Percentiles rank a stretch among this genome's conserved stretches.
Evolutionary conservation across 2,329 filamentous ascomycete species (phyloP).

Genomic region (Coniosporium tulheliwenetii): DNA sequence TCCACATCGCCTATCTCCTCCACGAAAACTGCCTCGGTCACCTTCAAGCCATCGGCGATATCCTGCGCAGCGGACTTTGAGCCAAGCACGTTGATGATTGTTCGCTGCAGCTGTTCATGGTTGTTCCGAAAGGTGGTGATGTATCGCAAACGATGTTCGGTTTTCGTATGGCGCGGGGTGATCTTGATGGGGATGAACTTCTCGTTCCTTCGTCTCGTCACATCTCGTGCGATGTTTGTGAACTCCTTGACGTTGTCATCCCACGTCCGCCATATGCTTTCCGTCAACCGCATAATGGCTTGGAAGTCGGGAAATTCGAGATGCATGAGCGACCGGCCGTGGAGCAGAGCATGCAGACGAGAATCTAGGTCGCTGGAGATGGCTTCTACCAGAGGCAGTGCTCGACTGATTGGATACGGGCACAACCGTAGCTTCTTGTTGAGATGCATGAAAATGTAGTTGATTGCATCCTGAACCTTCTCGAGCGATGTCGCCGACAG

Average conservation of each 20-base stretch:
- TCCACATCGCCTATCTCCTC: slow-evolving; percentile 94
- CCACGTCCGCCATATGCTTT: slow-evolving; percentile 81
- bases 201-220: slow-evolving; percentile 82
- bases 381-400: slow-evolving; percentile 85
- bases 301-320: slow-evolving; percentile 86
- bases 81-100: slow-evolving; percentile 91
- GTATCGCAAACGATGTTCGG: slow-evolving; percentile 83
- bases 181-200: slow-evolving; percentile 99
- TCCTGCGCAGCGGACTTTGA: slow-evolving; percentile 46
- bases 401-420: slow-evolving; percentile 83
- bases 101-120: slow-evolving; percentile 92
- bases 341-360: slow-evolving; percentile 70
- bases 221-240: slow-evolving; percentile 90
- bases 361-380: slow-evolving; percentile 88
- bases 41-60: slow-evolving; percentile 31
- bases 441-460: slow-evolving; percentile 80
- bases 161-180: slow-evolving; percentile 68
- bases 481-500: slow-evolving; percentile 78
- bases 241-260: slow-evolving; percentile 96
- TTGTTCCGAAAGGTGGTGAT: slow-evolving; percentile 91
- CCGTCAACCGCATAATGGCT: slow-evolving; percentile 66
- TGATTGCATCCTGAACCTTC: slow-evolving; percentile 79
- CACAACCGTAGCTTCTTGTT: slow-evolving; percentile 97
- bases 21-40: slow-evolving; percentile 48
- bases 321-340: slow-evolving; percentile 78